Evolutionary conservation across 495 filamentous ascomycete species (phyloP), one percentile per base, ranked within the genome.

Genomic region (Antarctomyces pellizariae): DNA sequence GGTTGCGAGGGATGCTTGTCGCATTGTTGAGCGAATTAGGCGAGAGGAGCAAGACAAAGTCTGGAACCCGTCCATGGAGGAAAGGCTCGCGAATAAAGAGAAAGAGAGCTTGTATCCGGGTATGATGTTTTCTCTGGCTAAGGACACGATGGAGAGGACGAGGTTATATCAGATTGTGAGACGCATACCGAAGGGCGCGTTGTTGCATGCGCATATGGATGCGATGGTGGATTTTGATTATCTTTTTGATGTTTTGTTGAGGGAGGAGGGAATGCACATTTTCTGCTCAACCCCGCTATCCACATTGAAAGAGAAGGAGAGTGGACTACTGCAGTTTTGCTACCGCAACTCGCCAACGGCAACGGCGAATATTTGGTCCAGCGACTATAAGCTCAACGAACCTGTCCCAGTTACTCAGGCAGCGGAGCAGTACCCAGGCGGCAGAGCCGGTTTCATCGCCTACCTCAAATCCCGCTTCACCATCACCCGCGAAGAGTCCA

Each of bases 141-240:
- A 75, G 44, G 59, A 67, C 13, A 57, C 64, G 6, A 80, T 91
- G 67, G 75, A 84, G 44, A 56, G 57, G 35, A 82, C 75, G 4
- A 71, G 69, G 38, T 57, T 92, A 6, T 95, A 80, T 78, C 60
- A 62, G 34, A 86, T 93, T 29, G 62, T 92, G 3, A 57, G 69
- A 25, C 59, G 51, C 22, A 75, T 97, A 75, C 86, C 86, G 12
- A 95, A 97, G 43, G 86, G 86, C 3, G 67, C 75, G 3, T 57
- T 95, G 5, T 48, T 95, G 28, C 83, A 93, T 49, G 75, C 79
- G 4, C 79, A 93, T 49, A 47, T 86, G 28, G 73, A 86, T 43
- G 77, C 79, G 33, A 84, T 90, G 71, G 73, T 86, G 26, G 77
- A 92, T 40, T 59, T 77, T 24, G 72, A 77, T 33, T 84, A 65